Conservation (phyloP, 140 eudicot species). For the Cichorium intybus region DNA sequence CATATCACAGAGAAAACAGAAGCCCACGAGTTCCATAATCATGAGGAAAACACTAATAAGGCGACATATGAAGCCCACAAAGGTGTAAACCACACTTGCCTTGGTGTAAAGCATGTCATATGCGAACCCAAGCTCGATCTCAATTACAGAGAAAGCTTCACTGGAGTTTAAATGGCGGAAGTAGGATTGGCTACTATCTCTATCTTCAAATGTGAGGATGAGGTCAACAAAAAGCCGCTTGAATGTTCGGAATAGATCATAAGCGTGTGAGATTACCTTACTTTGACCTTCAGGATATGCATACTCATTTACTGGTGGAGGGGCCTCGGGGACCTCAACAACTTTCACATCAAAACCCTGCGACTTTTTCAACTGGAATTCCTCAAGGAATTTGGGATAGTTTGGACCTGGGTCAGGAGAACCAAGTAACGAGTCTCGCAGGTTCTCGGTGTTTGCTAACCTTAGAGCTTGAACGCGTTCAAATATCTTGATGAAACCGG, state of each 20-base stretch:
- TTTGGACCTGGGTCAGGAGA: conserved; percentile 41
- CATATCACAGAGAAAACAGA: not conserved
- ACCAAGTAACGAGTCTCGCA: conserved; percentile 31
- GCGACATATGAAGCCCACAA: conserved; percentile 29
- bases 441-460: conserved; percentile 26
- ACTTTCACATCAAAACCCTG: conserved; percentile 19
- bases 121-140: conserved; percentile 59
- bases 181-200: conserved; percentile 35
- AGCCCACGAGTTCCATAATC: not conserved
- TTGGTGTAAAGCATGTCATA: conserved; percentile 54
- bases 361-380: conserved; percentile 20
- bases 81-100: conserved; percentile 34
- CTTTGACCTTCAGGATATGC: conserved; percentile 21
- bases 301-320: conserved; percentile 17
- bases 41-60: not conserved
- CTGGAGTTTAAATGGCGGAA: conserved; percentile 17
- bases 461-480: conserved; percentile 32
- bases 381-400: conserved; percentile 38
- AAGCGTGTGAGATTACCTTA: conserved; percentile 23
- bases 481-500: conserved; percentile 33
- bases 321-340: conserved; percentile 16
- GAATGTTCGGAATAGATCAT: conserved; percentile 35
- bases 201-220: conserved; percentile 56
- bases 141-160: conserved; percentile 41
- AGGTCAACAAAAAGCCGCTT: conserved; percentile 54